Evolutionary conservation across 106 monocot genomes (phyloP).

Genomic region (Hemerocallis citrina): DNA sequence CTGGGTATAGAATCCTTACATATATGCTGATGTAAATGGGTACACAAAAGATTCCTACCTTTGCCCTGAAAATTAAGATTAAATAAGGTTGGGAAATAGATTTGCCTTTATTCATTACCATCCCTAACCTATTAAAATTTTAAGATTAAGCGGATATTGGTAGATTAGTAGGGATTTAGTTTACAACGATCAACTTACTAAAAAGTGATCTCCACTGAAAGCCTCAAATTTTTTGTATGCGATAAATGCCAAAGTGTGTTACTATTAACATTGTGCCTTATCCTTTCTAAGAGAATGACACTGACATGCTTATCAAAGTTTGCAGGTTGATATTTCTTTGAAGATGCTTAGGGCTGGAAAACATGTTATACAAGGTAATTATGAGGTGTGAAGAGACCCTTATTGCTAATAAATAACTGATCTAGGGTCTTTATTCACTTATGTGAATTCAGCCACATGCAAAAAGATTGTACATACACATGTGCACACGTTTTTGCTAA

Average conservation of each 20-base stretch:
- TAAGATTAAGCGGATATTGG: neutral
- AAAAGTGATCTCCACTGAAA: neutral
- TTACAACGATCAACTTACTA: neutral
- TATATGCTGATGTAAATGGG: no score
- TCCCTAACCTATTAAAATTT: no score
- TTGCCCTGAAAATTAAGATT: no score
- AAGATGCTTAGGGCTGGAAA: slow-evolving; percentile 79
- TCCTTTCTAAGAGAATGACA: neutral
- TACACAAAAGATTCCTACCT: no score
- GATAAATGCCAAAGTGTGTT: no score
- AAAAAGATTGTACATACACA: neutral
- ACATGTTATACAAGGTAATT: slow-evolving; percentile 95
- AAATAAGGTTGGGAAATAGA: no score
- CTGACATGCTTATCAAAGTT: slow-evolving; percentile 1
- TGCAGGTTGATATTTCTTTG: slow-evolving; percentile 88
- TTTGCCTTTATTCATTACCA: no score
- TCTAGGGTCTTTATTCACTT: neutral
- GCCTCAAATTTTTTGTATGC: neutral
- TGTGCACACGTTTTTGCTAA: neutral
- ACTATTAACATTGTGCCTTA: neutral
- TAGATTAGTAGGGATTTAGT: neutral
- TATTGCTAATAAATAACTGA: neutral
- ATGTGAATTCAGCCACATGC: neutral
- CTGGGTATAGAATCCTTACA: no score
- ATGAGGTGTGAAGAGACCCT: neutral